These are phyloP conservation scores for Penicillium ucsense DNA, from an alignment of 495 filamentous ascomycete genomes.

Conservation along the genomic window DNA sequence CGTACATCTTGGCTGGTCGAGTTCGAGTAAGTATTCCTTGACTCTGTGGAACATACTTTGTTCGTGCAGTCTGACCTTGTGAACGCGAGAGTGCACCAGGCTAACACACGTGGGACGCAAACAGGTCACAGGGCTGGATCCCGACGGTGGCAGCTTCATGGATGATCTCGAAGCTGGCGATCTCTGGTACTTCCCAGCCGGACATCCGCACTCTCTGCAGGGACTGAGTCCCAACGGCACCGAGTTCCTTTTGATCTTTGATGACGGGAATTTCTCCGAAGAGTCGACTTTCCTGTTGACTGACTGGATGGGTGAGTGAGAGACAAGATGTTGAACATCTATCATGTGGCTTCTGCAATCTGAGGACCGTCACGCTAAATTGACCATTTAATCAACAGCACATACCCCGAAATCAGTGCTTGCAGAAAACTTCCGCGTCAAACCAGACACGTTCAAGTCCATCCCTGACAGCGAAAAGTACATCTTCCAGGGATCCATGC, in stretches of 20 bases:
- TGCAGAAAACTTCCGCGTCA: conserved; percentile 54
- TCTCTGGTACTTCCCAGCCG: conserved; percentile 68
- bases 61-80: too few species aligned
- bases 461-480: conserved; percentile 54
- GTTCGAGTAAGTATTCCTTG: conserved; percentile 24
- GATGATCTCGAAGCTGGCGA: conserved; percentile 62
- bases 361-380: too few species aligned
- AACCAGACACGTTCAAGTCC: conserved; percentile 45
- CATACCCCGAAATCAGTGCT: conserved; percentile 56
- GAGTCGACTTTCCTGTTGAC: conserved; percentile 60
- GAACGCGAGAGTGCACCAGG: too few species aligned
- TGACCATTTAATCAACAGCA: conserved; percentile 16
- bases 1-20: conserved; percentile 16
- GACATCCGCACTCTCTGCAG: conserved; percentile 60
- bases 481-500: conserved; percentile 56
- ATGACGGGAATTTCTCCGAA: conserved; percentile 58
- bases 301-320: conserved; percentile 48
- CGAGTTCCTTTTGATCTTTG: conserved; percentile 63
- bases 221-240: conserved; percentile 55
- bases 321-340: too few species aligned
- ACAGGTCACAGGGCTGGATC: conserved; percentile 52
- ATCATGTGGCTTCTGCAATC: too few species aligned
- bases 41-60: not conserved
- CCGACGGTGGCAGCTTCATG: conserved; percentile 58
- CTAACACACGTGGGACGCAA: too few species aligned